A percentile compares a stretch with the other conserved stretches of the same genome.
These are phyloP conservation scores for Henckelia pumila DNA, from an alignment of 257 asterid genomes.

Conservation along the genomic window DNA sequence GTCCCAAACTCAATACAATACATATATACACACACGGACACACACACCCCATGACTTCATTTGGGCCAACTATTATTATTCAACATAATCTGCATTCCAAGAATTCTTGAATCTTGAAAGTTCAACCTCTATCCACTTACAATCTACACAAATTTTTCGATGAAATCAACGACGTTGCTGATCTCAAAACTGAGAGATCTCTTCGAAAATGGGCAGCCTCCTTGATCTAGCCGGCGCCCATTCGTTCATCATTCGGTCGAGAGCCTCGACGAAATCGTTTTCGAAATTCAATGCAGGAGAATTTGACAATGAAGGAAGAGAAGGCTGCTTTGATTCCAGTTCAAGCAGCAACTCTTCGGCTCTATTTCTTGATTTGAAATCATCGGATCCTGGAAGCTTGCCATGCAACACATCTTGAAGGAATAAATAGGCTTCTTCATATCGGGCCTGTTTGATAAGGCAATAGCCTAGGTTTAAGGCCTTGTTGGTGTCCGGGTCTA, in stretches of 20 bases:
- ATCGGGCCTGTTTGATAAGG: slow-evolving; percentile 60
- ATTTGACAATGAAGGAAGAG: slow-evolving; percentile 23
- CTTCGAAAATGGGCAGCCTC: slow-evolving; percentile 92
- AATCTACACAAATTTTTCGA: neutral
- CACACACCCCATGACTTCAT: neutral
- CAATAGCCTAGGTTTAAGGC: slow-evolving; percentile 75
- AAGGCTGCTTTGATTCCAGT: slow-evolving; percentile 35
- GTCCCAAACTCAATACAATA: neutral
- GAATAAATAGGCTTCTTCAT: slow-evolving; percentile 54
- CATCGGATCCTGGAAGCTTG: slow-evolving; percentile 55
- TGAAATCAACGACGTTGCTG: slow-evolving; percentile 75
- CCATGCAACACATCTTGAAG: slow-evolving; percentile 55
- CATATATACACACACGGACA: neutral
- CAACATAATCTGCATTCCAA: neutral
- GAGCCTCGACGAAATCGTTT: slow-evolving; percentile 59
- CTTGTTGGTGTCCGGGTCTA: slow-evolving; percentile 80
- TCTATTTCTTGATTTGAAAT: slow-evolving; percentile 52
- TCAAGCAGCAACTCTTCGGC: slow-evolving; percentile 53
- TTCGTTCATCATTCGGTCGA: slow-evolving; percentile 66
- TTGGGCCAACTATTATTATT: neutral
- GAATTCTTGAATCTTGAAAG: neutral
- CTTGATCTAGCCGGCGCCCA: slow-evolving; percentile 62
- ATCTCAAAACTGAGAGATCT: slow-evolving; percentile 71
- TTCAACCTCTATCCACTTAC: neutral
- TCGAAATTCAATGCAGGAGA: slow-evolving; percentile 28